Evolutionary conservation across 768 basidiomycete genomes (phyloP), one percentile per base, ranked within the genome.

Genomic region (Tricholoma hemisulphureum): DNA sequence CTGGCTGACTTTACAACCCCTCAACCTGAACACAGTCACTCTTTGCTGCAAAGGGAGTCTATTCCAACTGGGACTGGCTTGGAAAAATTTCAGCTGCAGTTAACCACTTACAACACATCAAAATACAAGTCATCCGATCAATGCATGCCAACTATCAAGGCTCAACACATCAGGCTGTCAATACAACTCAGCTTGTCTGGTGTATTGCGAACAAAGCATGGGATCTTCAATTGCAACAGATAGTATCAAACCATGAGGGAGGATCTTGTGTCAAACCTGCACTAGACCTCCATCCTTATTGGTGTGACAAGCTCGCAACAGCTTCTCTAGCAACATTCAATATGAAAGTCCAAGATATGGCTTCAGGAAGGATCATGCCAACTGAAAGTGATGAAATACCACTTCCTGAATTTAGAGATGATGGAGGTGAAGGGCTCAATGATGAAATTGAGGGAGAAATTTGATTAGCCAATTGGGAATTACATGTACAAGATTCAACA

Each of bases 71-170:
- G 73, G 69, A 75, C 21, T 48, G 59, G 0, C 58, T 75, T 0
- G 72, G 69, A 0, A 57, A 75, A 16, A 71, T 75, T 21, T 73
- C 74, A 0, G 71, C 73, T 0, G 54, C 56, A 0, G 53, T 75
- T 0, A 58, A 67, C 4, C 61, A 67, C 8, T 55, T 78, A 0
- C 65, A 71, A n/a, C 26, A 6, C 0, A 61, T 77, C 37, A 69
- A 71, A 26, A 70, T 72, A 39, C 64, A 66, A 13, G 67, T 75
- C 3, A 45, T 58, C 0, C n/a, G 10, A 11, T 63, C 67, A 0
- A 29, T 75, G 6, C 61, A 52, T 3, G 55, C 63, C 0, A 37
- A 63, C 0, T 74, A 76, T 50, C 66, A 68, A 43, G 64, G 69
- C 0, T 59, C 60, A 11, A 61, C 57, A 0, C 75, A 77, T 57